These are phyloP conservation scores for Wickerhamiella qilinensis DNA, from an alignment of 805 yeast genomes.

Conservation along the genomic window DNA sequence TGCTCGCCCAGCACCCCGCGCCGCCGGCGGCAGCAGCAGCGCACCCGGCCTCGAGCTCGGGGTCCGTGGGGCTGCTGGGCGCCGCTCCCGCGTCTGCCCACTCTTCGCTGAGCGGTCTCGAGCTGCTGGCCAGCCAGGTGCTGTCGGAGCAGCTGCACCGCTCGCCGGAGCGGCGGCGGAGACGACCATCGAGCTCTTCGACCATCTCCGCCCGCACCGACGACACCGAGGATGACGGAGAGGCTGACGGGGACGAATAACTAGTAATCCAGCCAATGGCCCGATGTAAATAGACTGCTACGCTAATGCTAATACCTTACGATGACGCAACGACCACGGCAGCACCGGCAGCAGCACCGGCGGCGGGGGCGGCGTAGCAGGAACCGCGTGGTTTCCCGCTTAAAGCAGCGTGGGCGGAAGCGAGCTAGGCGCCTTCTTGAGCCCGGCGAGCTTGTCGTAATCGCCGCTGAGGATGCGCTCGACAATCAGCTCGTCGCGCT, in stretches of 20 bases:
- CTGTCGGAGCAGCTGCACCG: constrained; percentile 24
- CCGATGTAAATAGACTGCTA: too few species aligned
- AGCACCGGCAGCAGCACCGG: too few species aligned
- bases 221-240: constrained; percentile 9
- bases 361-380: too few species aligned
- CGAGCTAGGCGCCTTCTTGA: constrained; percentile 22
- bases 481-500: constrained; percentile 61
- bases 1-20: constrained; percentile 2
- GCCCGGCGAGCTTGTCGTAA: constrained; percentile 41
- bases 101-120: constrained; percentile 29
- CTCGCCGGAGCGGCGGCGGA: constrained; percentile 12
- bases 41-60: background rate
- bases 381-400: too few species aligned
- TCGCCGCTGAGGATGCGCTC: constrained; percentile 74
- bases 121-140: constrained; percentile 39
- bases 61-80: background rate
- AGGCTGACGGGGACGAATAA: too few species aligned
- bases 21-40: background rate
- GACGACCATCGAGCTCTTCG: constrained; percentile 23
- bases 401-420: constrained; percentile 22
- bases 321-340: too few species aligned
- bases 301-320: too few species aligned
- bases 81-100: background rate
- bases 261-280: too few species aligned
- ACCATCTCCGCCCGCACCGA: constrained; percentile 22